Conservation (phyloP, 129 eudicot species). For the Centella asiatica region DNA sequence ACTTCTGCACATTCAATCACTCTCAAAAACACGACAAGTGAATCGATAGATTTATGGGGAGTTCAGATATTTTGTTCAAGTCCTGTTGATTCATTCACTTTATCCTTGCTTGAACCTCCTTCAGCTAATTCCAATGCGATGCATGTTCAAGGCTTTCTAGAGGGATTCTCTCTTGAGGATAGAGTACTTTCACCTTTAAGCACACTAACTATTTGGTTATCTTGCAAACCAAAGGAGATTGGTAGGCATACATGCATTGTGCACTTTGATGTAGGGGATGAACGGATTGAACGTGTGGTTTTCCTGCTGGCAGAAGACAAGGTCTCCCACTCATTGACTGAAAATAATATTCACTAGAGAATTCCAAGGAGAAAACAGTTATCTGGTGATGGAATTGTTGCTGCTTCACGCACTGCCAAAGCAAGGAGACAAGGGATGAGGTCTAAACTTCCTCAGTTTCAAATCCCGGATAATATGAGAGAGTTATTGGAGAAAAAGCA, state of each 20-base stretch:
- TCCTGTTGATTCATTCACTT: conserved; percentile 61
- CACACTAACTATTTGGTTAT: conserved; percentile 55
- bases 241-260: conserved; percentile 72
- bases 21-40: conserved; percentile 48
- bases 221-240: conserved; percentile 68
- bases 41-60: conserved; percentile 49
- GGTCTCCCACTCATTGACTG: conserved; percentile 56
- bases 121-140: conserved; percentile 36
- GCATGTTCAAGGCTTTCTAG: conserved; percentile 35
- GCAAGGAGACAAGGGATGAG: conserved; percentile 28
- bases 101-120: conserved; percentile 86
- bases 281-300: conserved; percentile 59
- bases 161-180: conserved; percentile 56
- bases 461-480: conserved; percentile 48
- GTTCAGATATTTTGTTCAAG: conserved; percentile 69
- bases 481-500: conserved; percentile 30
- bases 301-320: conserved; percentile 78
- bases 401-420: conserved; percentile 59
- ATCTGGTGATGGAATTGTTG: conserved; percentile 24
- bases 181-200: conserved; percentile 42
- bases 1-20: conserved; percentile 41
- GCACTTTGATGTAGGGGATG: conserved; percentile 58
- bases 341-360: conserved; percentile 42
- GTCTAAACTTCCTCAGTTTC: conserved; percentile 39
- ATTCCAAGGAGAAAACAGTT: conserved; percentile 33